A percentile compares a stretch with the other conserved stretches of the same genome.
Conservation (phyloP, 176 grass and related monocot genomes). For the Triticum dicoccoides region DNA sequence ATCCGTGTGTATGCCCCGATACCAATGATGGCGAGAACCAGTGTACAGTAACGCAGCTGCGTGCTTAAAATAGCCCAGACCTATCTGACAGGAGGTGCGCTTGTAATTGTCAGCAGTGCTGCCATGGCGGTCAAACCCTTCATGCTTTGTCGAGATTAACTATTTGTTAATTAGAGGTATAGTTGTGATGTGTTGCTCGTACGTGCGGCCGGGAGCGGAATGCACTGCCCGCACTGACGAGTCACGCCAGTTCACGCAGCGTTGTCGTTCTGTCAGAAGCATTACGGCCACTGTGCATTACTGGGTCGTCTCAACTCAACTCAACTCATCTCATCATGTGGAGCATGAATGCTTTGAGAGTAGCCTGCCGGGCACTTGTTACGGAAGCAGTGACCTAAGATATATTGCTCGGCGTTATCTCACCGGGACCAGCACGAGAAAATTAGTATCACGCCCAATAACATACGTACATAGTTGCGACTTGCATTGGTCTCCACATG, state of each 20-base stretch:
- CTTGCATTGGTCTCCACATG: slow-evolving; percentile 13
- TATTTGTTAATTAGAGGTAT: too few species aligned
- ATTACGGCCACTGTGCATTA: not conserved
- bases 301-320: not conserved
- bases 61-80: not conserved
- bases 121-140: too few species aligned
- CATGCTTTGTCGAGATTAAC: too few species aligned
- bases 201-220: not conserved
- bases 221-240: not conserved
- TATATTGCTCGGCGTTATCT: not conserved
- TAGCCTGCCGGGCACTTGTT: not conserved
- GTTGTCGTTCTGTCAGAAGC: not conserved
- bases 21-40: not conserved
- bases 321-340: not conserved
- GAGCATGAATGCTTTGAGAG: not conserved
- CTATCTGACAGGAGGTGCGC: not conserved
- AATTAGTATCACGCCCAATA: not conserved
- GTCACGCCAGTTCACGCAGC: not conserved
- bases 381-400: not conserved
- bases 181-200: too few species aligned
- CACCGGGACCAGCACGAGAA: not conserved
- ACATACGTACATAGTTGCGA: not conserved
- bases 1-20: not conserved
- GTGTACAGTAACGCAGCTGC: not conserved
- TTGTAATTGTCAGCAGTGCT: too few species aligned